These are phyloP conservation scores for Fomes fomentarius DNA, from an alignment of 1,284 basidiomycete genomes.

Conservation along the genomic window DNA sequence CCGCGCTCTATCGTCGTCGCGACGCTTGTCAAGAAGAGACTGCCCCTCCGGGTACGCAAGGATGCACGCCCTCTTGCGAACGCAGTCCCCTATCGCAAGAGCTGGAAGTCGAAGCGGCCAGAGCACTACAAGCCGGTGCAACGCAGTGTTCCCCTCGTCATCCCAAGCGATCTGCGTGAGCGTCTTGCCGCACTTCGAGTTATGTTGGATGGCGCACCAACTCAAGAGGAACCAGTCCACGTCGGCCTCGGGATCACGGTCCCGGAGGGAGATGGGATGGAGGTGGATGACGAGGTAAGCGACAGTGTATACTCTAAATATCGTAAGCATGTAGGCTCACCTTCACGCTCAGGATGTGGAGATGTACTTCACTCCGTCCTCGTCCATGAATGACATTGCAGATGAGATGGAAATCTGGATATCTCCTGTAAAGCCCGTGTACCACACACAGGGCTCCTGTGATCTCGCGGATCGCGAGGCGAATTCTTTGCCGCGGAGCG, in stretches of 20 bases:
- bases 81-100: not conserved
- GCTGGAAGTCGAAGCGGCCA: not conserved
- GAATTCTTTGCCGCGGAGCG: too few relatives aligned
- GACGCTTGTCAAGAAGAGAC: not conserved
- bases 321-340: too few relatives aligned
- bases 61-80: not conserved
- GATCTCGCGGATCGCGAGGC: not conserved
- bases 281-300: not conserved
- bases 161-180: not conserved
- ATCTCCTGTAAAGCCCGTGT: too few relatives aligned
- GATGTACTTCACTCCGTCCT: not conserved
- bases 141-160: not conserved
- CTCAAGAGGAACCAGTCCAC: not conserved
- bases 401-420: too few relatives aligned
- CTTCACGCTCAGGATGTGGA: not conserved
- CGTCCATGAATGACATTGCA: not conserved
- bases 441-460: too few relatives aligned
- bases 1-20: too few relatives aligned
- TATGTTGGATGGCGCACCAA: too few relatives aligned
- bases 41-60: not conserved
- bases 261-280: not conserved
- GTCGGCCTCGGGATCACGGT: not conserved
- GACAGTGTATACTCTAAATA: not conserved
- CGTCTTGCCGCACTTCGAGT: not conserved
- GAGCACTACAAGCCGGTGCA: not conserved